Conservation (phyloP, 2,329 filamentous ascomycete genomes). For the Aspergillus tanneri region DNA sequence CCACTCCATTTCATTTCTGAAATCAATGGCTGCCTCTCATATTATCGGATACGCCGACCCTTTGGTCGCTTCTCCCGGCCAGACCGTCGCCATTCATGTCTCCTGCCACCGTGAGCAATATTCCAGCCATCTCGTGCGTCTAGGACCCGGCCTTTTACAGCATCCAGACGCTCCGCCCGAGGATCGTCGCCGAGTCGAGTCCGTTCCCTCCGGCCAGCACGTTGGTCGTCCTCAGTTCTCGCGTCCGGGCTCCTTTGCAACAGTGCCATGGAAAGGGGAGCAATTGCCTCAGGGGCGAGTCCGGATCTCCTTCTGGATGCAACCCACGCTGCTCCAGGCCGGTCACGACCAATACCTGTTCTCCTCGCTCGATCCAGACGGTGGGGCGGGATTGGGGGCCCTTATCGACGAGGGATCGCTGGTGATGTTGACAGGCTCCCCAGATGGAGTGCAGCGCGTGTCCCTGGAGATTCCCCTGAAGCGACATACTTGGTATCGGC, state of each 20-base stretch:
- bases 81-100: conserved; percentile 3
- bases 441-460: neutral
- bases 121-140: neutral
- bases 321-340: neutral
- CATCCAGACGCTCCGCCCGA: neutral
- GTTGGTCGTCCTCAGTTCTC: neutral
- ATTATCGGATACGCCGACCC: conserved; percentile 10
- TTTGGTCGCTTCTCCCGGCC: conserved; percentile 3
- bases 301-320: neutral
- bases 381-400: neutral
- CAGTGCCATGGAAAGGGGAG: neutral
- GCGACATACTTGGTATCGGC: neutral
- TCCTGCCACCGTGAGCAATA: neutral
- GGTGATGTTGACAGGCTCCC: neutral
- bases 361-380: neutral
- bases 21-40: conserved; percentile 2
- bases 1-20: neutral
- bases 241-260: neutral
- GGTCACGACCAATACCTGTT: neutral
- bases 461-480: neutral
- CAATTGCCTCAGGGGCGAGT: neutral
- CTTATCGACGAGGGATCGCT: neutral
- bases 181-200: neutral
- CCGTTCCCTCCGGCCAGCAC: neutral
- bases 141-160: neutral